Evolutionary conservation across 495 filamentous ascomycete species (phyloP), one percentile per base, ranked within the genome.

Genomic region (Barbatosphaeria neglecta): DNA sequence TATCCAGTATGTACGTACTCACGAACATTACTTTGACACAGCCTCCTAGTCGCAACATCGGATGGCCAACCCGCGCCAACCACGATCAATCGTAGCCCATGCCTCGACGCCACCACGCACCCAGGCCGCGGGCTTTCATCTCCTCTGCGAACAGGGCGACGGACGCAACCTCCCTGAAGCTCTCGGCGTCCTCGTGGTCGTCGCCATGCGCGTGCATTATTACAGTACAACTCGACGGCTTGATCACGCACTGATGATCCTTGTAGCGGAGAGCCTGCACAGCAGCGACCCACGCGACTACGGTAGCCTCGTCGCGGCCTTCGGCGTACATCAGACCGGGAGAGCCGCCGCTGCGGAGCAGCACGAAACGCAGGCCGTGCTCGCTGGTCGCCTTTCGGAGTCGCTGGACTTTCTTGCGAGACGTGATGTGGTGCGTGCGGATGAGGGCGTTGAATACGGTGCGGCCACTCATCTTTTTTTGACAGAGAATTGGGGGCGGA

Each of bases 311-410:
- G 16, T 75, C 72, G 17, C 52, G 53, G 3, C 78, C 80, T 57
- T 86, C 81, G 38, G 81, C 83, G 59, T 87, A 85, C 82, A 89
- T 86, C 50, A 88, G 81, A 8, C 83, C 85, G 0, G 84, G 84
- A 38, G 71, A 76, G 4, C 78, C 75, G 3, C 83, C 81, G 42
- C 71, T 80, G 23, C 83, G 74, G 2, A 87, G 68, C 11, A 88
- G 71, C 3, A 78, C 81, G 13, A 35, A 35, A 25, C 70, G 73
- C 56, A 78, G 74, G 48, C 69, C 58, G 51, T 72, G 62, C 13
- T 70, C 61, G 33, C 72, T 64, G 3, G 84, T 80, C 4, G 81
- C 79, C 44, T 78, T 76, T 54, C 76, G 78, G 18, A 88, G 67
- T 11, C 73, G 71, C 10, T 75, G 70, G 16, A 89, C 74, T 58